Evolutionary conservation across 768 basidiomycete genomes (phyloP).

Genomic region (Lentinula boryana): DNA sequence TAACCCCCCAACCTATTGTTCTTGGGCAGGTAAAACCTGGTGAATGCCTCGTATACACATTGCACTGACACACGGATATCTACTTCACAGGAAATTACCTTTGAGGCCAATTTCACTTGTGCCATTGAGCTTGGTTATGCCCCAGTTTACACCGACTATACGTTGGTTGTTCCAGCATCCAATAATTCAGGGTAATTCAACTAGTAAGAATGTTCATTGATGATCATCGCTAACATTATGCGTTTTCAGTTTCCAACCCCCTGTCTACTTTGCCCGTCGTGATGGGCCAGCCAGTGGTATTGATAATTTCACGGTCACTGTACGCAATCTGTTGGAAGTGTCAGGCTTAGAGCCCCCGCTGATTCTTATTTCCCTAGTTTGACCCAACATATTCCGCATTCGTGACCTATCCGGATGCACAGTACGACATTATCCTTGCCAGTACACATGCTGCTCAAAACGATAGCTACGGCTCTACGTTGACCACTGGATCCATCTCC

Average conservation of each 20-base stretch:
- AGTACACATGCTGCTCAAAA: neutral
- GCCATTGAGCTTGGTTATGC: neutral
- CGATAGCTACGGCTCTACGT: neutral
- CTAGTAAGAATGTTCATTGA: neutral
- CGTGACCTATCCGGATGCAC: neutral
- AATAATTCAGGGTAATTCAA: neutral
- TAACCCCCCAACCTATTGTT: neutral
- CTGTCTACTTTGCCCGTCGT: slow-evolving; percentile 1
- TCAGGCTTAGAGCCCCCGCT: too few relatives aligned
- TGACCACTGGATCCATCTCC: neutral
- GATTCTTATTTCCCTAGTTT: neutral
- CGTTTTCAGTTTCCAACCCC: neutral
- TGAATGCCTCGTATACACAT: neutral
- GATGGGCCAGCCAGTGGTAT: neutral
- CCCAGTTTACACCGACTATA: neutral
- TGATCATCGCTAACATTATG: neutral
- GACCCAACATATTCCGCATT: neutral
- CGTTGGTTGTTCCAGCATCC: neutral
- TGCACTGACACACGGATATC: neutral
- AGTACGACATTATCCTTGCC: neutral
- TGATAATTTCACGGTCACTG: neutral
- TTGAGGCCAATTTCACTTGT: neutral
- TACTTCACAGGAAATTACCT: neutral
- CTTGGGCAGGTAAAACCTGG: neutral
- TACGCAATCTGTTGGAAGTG: neutral